Evolutionary conservation across 345 rosid genomes (phyloP).

Genomic region (Euclidium syriacum): DNA sequence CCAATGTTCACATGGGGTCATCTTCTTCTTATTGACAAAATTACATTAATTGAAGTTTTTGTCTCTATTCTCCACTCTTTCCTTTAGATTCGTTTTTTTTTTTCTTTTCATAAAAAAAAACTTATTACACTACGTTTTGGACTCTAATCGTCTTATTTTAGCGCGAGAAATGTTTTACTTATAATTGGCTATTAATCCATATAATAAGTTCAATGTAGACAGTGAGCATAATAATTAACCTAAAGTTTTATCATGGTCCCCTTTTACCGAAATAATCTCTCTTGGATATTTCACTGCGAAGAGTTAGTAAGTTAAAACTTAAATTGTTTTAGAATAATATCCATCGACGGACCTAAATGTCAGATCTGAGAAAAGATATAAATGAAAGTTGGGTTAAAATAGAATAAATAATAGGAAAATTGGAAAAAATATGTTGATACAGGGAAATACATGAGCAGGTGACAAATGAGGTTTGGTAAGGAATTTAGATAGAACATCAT

Average conservation of each 20-base stretch:
- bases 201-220: neutral
- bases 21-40: conserved; percentile 32
- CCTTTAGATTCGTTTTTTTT: conserved; percentile 18
- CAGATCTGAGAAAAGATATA: conserved; percentile 4
- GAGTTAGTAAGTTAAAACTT: conserved; percentile 14
- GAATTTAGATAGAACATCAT: conserved; percentile 10
- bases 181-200: neutral
- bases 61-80: conserved; percentile 25
- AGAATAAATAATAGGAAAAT: neutral
- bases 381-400: neutral
- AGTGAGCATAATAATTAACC: neutral
- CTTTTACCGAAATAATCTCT: too few relatives aligned
- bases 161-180: neutral
- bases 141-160: neutral
- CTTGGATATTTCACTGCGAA: neutral
- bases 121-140: neutral
- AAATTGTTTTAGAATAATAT: neutral
- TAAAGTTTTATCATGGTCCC: too few relatives aligned
- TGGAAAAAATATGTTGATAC: conserved; percentile 3
- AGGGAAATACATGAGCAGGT: neutral
- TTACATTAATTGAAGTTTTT: conserved; percentile 25
- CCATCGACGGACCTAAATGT: neutral
- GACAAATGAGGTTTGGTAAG: neutral
- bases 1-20: conserved; percentile 36
- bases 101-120: neutral